Base-by-base conservation (phyloP, 371 early-diverging fungal genomes). In the Mucor velutinosus region DNA sequence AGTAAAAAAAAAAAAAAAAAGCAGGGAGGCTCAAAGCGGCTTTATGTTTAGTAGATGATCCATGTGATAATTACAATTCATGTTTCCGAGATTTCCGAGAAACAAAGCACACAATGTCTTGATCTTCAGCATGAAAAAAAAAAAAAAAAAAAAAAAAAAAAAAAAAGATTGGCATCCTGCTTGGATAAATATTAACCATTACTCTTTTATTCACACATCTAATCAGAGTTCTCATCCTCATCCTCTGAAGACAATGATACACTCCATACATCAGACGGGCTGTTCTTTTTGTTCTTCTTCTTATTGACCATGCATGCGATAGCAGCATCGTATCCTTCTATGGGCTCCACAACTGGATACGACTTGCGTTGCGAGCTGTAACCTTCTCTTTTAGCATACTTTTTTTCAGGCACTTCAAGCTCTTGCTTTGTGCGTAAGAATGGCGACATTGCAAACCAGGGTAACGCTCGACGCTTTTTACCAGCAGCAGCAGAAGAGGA, bases 31-130 rank as follows among this genome's bases (percentile, higher is more conserved):
- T 25, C 51, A 51, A 37, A 21, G 23, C 58, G 58, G 37, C 58
- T 32, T 21, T 56, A 30, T 56, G 56, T 56, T 56, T 56, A 56
- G 61, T 32, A 56, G 56, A 32, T 3, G 56, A 32, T 56, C 15
- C 56, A 56, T 56, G 56, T 56, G 56, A 56, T n/a, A 30, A 56
- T 56, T 56, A 56, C 25, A 25, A 25, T 51, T 12, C 25, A 51
- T 51, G 51, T 11, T 51, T 23, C 51, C 51, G 51, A 14, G 51
- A 51, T 51, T 51, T 25, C 51, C 51, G 51, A 51, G 25, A 51
- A 4, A 7, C 7, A 51, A 25, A 4, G 8, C 51, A 12, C 12
- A 12, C 23, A 51, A 3, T 4, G 12, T 1, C 49, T 23, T 51
- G 51, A 51, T 51, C 51, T 51, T 51, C 51, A 51, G 51, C 51